A percentile compares a stretch with the other conserved stretches of the same genome.
Conservation (phyloP, 208 protist species). For the Trypanosoma boissoni region DNA sequence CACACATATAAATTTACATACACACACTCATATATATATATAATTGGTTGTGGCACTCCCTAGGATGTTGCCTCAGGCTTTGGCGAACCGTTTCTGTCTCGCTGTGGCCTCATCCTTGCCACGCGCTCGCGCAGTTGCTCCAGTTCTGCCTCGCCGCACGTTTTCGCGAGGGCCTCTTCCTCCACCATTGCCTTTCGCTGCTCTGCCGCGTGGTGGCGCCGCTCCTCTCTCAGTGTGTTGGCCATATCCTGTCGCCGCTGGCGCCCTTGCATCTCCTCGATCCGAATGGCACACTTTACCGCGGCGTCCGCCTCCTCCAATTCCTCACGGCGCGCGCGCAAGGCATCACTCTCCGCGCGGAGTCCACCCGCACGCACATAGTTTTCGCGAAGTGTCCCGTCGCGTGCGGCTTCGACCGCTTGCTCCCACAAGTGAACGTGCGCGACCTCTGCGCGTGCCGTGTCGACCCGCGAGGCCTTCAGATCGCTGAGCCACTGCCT, state of each 20-base stretch:
- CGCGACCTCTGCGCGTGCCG: not conserved
- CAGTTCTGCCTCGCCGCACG: slow-evolving; percentile 33
- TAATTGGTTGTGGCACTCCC: not conserved
- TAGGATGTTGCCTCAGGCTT: too few species aligned
- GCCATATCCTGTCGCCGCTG: not conserved
- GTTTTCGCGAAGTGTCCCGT: slow-evolving; percentile 3
- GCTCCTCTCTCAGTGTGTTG: not conserved
- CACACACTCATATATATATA: slow-evolving; percentile 10
- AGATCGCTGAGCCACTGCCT: slow-evolving; percentile 11
- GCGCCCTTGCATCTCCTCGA: not conserved
- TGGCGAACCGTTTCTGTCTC: too few species aligned
- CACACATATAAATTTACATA: too few species aligned
- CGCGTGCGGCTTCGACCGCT: not conserved
- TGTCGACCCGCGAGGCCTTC: not conserved
- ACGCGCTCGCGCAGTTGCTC: slow-evolving; percentile 26
- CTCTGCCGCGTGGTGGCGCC: not conserved
- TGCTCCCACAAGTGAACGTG: not conserved
- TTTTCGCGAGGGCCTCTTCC: not conserved
- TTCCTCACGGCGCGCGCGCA: slow-evolving; percentile 8
- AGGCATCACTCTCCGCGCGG: slow-evolving; percentile 3
- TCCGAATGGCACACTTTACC: not conserved
- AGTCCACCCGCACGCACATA: slow-evolving; percentile 13
- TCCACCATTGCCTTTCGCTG: slow-evolving; percentile 4
- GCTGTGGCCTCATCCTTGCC: slow-evolving; percentile 2
- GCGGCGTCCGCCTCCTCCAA: not conserved